phyloP scores from a whole-genome alignment of 176 grass and related monocot species.

The Carex pumila region DNA sequence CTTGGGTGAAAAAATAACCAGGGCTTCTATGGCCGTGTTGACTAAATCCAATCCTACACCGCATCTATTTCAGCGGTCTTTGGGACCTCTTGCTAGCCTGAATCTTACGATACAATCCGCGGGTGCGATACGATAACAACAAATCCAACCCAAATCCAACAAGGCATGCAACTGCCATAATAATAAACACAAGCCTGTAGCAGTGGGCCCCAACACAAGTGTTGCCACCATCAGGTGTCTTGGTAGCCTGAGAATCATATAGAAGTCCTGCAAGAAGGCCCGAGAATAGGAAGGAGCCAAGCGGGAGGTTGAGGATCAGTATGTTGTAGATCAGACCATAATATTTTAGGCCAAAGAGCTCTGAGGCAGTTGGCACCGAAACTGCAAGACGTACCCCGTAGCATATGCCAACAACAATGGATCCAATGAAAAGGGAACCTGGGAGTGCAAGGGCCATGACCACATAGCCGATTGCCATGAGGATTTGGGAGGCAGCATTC shows the following conservation, averaged over 20 bases:
- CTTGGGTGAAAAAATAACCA: neutral
- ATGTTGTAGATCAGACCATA: constrained; percentile 99
- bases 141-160: constrained; percentile 69
- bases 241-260: constrained; percentile 78
- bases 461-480: constrained; percentile 73
- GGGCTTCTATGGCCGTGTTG: neutral
- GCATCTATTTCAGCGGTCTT: constrained; percentile 6
- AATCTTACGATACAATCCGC: constrained; percentile 62
- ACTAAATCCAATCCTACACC: neutral
- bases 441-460: constrained; percentile 70
- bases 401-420: constrained; percentile 69
- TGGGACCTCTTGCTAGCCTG: constrained; percentile 53
- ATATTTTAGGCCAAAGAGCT: constrained; percentile 93
- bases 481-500: constrained; percentile 80
- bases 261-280: constrained; percentile 85
- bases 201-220: constrained; percentile 83
- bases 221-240: constrained; percentile 65
- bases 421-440: constrained; percentile 82
- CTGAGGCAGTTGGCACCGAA: constrained; percentile 78
- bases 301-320: constrained; percentile 90
- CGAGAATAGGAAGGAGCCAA: constrained; percentile 95
- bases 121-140: constrained; percentile 60
- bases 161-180: constrained; percentile 68
- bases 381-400: constrained; percentile 84
- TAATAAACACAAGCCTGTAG: constrained; percentile 69